Evolutionary conservation across 2,329 filamentous ascomycete species (phyloP), one percentile per base, ranked within the genome.

Genomic region (Ascochyta viciae-villosae): DNA sequence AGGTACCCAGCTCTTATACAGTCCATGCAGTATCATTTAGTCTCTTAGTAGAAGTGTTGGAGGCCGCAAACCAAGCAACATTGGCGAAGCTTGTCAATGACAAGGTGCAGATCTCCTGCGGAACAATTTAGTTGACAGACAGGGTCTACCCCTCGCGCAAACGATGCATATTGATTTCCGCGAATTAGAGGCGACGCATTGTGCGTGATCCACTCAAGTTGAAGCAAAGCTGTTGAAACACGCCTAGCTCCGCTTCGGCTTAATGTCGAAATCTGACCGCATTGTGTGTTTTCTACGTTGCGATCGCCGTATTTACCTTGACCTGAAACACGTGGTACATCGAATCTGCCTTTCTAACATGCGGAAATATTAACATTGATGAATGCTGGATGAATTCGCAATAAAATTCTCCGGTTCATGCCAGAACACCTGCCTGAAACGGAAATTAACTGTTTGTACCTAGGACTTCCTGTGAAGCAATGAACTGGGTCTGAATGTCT

Each of bases 41-140:
- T 12, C 26, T 24, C 35, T n/a, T 23, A 15, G 19, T 12, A 2
- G 24, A 31, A 26, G 23, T 19, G 22, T 10, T 23, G 19, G 16
- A 52, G 10, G 27, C 22, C 37, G 37, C n/a, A 22, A 46, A 23
- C 23, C 35, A 52, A 46, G 50, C 50, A 45, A 45, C 35, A 40
- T 41, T 46, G 42, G 50, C 42, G n/a, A 52, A 40, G 50, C 50
- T 52, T 52, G 35, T 34, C 9, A 34, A 26, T 15, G n/a, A 29
- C 35, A 41, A 27, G 35, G 15, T 10, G 12, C 41, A 45, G 23
- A 39, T 52, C 19, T 24, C 33, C 41, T 26, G 35, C 37, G 50
- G 27, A 41, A 19, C 23, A 38, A 52, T 46, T 40, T 33, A 41
- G 19, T 40, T 4, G 15, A 40, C 37, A 24, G 16, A 35, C 22